Evolutionary conservation across 148 eudicot genomes (phyloP), one percentile per base, ranked within the genome.

Genomic region (Vaccinium macrocarpon): DNA sequence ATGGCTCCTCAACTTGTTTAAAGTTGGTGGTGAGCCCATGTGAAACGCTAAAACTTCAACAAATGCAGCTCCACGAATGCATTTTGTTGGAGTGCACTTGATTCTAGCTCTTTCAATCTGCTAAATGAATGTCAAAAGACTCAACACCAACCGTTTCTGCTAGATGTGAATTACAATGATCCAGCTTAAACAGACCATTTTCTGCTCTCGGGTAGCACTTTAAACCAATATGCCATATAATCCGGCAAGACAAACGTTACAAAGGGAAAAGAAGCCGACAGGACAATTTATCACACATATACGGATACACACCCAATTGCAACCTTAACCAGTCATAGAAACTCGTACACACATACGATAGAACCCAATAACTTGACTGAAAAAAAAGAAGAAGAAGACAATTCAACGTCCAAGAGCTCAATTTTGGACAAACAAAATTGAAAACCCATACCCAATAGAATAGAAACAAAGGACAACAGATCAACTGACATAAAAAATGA

Each of bases 361-460:
- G 35, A 66, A 66, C 72, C 35, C 72, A 27, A 27, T 23, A 68
- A 38, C 25, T 6, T 35, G 16, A 52, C 21, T 13, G 9, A 57
- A 80, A 2, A 29, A 19, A 50, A 5, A 29, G 12, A 5, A 19
- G 0, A 3, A 68, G 2, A 23, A 50, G 6, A 50, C 25, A 51
- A 82, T 68, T 70, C 76, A 70, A 68, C 16, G 42, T 27, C 35
- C 53, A 82, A 25, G 77, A 82, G 27, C 16, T 27, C 16, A 68
- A 49, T 42, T 64, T 42, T 5, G 15, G 29, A 18, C 27, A 74
- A 12, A 52, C 62, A 49, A 79, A 82, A n/a, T 21, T 11, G 21
- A 10, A 66, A 48, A 57, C 8, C 68, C 10, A 80, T 13, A 23
- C 7, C 12, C 35, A 15, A 18, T 6, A 84, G 1, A 72, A 61